Evolutionary conservation across 1,284 basidiomycete species (phyloP), one percentile per base, ranked within the genome.

Genomic region (Moniliophthora roreri): DNA sequence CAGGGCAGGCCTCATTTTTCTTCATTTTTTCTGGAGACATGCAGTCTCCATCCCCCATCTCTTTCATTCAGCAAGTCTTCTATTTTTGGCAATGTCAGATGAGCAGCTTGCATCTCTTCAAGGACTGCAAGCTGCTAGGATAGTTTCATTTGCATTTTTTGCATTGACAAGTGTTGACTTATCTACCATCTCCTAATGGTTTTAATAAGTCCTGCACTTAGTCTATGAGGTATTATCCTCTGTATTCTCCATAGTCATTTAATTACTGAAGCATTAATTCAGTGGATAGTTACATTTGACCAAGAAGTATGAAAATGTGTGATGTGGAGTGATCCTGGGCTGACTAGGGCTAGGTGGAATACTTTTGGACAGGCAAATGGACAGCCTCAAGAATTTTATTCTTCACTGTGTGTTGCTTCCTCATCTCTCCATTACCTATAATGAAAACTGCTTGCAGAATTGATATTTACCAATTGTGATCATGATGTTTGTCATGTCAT

Each of bases 361-460:
- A 71, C 51, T 75, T 74, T 51, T 75, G 73, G 73, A 65, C 60
- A 7, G 70, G 69, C 13, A 49, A 60, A 49, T 71, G 67, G 64
- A 64, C 65, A 1, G 51, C 63, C 23, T 69, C 71, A 5, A 66
- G 69, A 51, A 51, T 62, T 21, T 58, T 74, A 7, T 74, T 73
- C 51, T 64, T 73, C 36, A 50, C 69, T 42, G 72, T 73, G 44
- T 41, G 69, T 58, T 8, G 11, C 11, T 37, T 16, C 37, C 21
- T 40, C 21, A 46, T 11, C n/a, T 9, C 28, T 13, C n/a, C 28
- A 7, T 11, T 11, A 28, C 26, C 28, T 11, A 38, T 39, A 23
- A 9, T 52, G 10, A 42, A 34, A 15, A 18, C 13, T 24, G 20
- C 11, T 3, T 16, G 1, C 50, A 73, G 72, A 74, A 74, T 56